Percentiles rank a stretch among this genome's conserved stretches.
Conservation (phyloP, 129 eudicot species). For the Lonicera japonica region DNA sequence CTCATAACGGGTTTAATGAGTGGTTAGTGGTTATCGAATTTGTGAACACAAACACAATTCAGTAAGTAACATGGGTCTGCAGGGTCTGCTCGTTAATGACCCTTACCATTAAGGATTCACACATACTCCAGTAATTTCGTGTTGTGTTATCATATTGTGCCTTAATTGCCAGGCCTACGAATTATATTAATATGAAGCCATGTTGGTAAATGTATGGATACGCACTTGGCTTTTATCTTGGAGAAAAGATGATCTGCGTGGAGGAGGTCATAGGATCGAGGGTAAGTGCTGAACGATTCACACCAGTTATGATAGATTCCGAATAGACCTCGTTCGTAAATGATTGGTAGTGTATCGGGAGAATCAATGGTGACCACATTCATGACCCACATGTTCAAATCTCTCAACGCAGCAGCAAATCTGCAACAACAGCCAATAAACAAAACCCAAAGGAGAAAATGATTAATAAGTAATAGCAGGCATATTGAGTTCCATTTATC, state of each 20-base stretch:
- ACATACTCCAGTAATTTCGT: no score
- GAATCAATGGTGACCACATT: constrained; percentile 34
- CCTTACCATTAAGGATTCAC: no score
- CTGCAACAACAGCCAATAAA: constrained; percentile 9
- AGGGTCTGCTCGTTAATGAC: no score
- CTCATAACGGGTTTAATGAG: no score
- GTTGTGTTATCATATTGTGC: no score
- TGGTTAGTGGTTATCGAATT: no score
- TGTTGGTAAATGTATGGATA: no score
- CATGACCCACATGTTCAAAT: constrained; percentile 34
- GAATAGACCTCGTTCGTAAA: constrained; percentile 31
- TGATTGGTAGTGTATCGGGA: constrained; percentile 33
- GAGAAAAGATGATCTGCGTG: constrained; percentile 40
- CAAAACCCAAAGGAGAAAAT: background rate
- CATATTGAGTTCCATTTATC: no score
- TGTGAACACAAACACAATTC: no score
- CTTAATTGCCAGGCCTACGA: background rate
- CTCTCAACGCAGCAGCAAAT: constrained; percentile 38
- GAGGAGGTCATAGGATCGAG: constrained; percentile 34
- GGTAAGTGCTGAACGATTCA: constrained; percentile 34
- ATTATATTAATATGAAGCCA: background rate
- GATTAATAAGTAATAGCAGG: background rate
- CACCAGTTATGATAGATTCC: constrained; percentile 41
- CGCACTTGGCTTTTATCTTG: constrained; percentile 19
- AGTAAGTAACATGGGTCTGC: no score